phyloP scores from a whole-genome alignment of 768 basidiomycete genomes.

The Russula foetens region DNA sequence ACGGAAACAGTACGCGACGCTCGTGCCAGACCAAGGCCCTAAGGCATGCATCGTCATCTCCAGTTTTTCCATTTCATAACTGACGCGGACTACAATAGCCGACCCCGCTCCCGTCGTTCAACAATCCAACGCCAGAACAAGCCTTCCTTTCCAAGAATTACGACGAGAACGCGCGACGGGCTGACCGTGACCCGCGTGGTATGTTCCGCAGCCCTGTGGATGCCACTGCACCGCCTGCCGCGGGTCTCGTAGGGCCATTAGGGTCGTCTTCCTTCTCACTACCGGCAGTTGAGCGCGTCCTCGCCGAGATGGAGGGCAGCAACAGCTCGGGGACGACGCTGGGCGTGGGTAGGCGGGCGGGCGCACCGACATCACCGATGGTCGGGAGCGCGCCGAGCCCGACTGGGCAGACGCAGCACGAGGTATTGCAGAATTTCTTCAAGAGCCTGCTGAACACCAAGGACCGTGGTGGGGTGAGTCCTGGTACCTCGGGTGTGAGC shows the following conservation, averaged over 20 bases:
- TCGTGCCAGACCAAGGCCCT: conserved; percentile 69
- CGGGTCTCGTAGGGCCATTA: conserved; percentile 90
- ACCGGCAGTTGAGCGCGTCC: conserved; percentile 81
- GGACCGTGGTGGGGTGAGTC: conserved; percentile 37
- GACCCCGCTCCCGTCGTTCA: conserved; percentile 63
- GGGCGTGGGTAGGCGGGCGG: conserved; percentile 8
- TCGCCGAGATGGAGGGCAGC: conserved; percentile 80
- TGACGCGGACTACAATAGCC: conserved; percentile 34
- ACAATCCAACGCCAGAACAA: conserved; percentile 81
- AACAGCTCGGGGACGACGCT: conserved; percentile 29
- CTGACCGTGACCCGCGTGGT: conserved; percentile 82
- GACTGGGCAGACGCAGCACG: conserved; percentile 59
- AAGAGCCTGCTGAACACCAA: conserved; percentile 68
- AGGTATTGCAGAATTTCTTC: conserved; percentile 85
- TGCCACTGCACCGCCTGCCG: conserved; percentile 39
- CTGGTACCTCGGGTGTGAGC: conserved; percentile 28
- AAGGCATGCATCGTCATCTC: conserved; percentile 42
- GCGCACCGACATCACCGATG: conserved; percentile 27
- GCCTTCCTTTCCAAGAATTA: conserved; percentile 86
- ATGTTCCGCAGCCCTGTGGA: conserved; percentile 77
- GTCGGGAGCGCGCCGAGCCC: conserved; percentile 33
- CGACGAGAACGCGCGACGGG: conserved; percentile 85
- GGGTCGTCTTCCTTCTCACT: conserved; percentile 79
- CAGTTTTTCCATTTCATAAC: neutral
- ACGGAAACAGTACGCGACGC: conserved; percentile 53